phyloP scores from a whole-genome alignment of 2,329 filamentous ascomycete species.

The Colletotrichum lini region DNA sequence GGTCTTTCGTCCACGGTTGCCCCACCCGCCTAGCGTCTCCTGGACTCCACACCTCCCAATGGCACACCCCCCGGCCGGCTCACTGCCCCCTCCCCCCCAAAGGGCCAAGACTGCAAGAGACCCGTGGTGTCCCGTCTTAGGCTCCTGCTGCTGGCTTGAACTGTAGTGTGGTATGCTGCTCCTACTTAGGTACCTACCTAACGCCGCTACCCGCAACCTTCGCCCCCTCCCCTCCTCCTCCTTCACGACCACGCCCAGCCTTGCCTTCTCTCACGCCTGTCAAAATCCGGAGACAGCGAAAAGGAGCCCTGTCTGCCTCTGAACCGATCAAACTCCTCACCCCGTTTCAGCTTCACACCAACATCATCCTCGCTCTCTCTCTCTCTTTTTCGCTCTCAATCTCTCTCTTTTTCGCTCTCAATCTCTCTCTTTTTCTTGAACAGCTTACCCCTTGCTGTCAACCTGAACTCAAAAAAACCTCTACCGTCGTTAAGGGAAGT shows the following conservation, averaged over 20 bases:
- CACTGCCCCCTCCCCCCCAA: constrained; percentile 12
- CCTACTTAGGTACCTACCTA: neutral
- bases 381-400: too few relatives aligned
- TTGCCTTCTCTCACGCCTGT: constrained; percentile 31
- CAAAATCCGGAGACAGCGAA: constrained; percentile 40
- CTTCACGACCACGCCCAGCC: constrained; percentile 12
- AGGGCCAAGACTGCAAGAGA: constrained; percentile 1
- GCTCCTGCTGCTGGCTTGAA: constrained; percentile 11
- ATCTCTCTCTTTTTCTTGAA: constrained; percentile 44
- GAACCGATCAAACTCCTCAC: constrained; percentile 53
- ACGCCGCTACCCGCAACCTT: constrained; percentile 16
- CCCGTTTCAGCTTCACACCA: constrained; percentile 53
- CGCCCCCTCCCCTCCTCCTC: constrained; percentile 17
- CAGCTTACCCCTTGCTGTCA: constrained; percentile 33
- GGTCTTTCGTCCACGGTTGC: constrained; percentile 23
- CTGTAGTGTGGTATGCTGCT: constrained; percentile 5
- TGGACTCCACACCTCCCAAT: constrained; percentile 27
- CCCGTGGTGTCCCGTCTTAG: constrained; percentile 13
- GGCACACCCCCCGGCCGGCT: constrained; percentile 14
- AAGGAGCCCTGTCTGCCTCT: constrained; percentile 48
- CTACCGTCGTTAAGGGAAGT: constrained; percentile 25
- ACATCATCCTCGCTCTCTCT: constrained; percentile 46
- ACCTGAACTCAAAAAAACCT: constrained; percentile 21
- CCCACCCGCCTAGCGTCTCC: constrained; percentile 29
- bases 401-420: constrained; percentile 28